These are phyloP conservation scores for Lathyrus aphaca DNA, from an alignment of 306 rosid genomes.

Conservation along the genomic window DNA sequence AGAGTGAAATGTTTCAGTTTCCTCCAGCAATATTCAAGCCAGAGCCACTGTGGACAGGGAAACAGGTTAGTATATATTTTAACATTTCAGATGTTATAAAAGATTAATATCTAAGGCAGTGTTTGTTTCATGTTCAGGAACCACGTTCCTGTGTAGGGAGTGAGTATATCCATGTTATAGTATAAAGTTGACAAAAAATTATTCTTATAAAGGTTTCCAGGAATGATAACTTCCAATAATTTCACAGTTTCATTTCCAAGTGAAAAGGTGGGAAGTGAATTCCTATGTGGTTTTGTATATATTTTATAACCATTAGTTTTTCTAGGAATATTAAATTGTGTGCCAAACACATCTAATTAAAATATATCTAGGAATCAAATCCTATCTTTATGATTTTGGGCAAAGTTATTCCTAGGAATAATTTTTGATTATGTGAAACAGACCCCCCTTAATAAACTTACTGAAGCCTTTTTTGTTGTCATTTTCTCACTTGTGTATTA, in stretches of 20 bases:
- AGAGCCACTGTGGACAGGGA: conserved; percentile 90
- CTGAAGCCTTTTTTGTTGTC: conserved; percentile 3
- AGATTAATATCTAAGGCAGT: background rate
- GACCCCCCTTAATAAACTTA: background rate
- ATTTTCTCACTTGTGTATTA: background rate
- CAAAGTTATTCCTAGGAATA: background rate
- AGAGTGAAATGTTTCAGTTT: conserved; percentile 62
- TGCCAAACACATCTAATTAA: background rate
- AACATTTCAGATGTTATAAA: conserved; percentile 8
- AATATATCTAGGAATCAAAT: background rate
- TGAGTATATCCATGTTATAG: background rate
- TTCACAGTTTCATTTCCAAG: background rate
- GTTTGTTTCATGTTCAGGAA: background rate
- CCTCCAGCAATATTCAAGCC: conserved; percentile 95
- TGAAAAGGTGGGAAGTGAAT: background rate
- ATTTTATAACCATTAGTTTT: background rate
- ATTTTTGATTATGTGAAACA: background rate
- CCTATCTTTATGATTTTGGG: background rate
- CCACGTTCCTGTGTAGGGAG: background rate
- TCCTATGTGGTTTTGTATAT: background rate
- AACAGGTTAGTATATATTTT: conserved; percentile 64
- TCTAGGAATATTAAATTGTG: background rate
- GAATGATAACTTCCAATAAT: background rate
- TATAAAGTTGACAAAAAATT: background rate
- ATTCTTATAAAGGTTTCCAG: background rate